Evolutionary conservation across 208 protist genomes (phyloP), one percentile per base, ranked within the genome.

Genomic region (Lotmaria passim): DNA sequence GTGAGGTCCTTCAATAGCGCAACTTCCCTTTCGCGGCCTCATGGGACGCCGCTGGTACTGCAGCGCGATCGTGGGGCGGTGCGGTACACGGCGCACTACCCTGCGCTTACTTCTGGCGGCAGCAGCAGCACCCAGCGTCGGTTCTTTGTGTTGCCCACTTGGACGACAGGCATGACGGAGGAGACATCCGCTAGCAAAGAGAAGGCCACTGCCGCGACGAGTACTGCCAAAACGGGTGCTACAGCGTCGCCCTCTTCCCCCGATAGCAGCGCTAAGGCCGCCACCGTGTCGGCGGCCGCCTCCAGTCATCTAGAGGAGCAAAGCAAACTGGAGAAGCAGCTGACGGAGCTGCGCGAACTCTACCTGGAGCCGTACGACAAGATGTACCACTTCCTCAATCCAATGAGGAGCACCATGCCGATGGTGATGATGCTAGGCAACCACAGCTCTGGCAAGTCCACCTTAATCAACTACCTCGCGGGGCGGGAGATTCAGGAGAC

Each of bases 381-480:
- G 26, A 52, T 77, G 11, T 77, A 77, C 38, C 71, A 44, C 41
- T 77, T 77, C 26, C 70, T 82, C 47, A 75, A 81, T 46, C 70
- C 78, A 3, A 76, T 79, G 44, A 85, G 86, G 43, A 78, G 69
- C 53, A 86, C 76, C 4, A 83, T 66, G 0, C 91, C 94, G 10
- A 95, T 95, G 86, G 89, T 98, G 61, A 78, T 98, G 52, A 65
- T 98, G 36, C 78, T 98, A 5, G 94, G 94, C 15, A 98, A 97
- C 66, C 94, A 97, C 79, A 94, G 88, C 62, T 86, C 89, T 23
- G 94, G 94, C 47, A 98, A 98, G 81, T 95, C 89, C 12, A 91
- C 89, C 11, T 84, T 96, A 23, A 96, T 98, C 75, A 98, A 98
- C 81, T 85, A 87, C 52, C 75, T 97, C 0, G 64, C 91, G 21